Conservation (phyloP, 2,329 filamentous ascomycete genomes). For the Fusarium sp. region DNA sequence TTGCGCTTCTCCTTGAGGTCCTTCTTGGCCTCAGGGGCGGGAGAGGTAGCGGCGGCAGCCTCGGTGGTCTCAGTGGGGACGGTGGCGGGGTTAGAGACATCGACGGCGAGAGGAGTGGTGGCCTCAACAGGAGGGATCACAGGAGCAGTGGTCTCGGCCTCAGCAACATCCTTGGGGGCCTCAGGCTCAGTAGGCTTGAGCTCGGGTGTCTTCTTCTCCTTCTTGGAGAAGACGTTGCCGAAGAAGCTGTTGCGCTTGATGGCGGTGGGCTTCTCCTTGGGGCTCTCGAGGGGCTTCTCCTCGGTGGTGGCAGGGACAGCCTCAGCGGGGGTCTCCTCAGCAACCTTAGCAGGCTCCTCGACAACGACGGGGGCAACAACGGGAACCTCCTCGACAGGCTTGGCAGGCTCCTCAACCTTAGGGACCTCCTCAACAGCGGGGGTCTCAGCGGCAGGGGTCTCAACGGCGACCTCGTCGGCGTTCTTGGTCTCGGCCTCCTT, state of each 20-base stretch:
- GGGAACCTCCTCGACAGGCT: constrained; percentile 52
- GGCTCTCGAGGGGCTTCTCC: constrained; percentile 54
- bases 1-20: constrained; percentile 83
- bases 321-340: constrained; percentile 54
- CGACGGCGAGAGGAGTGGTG: constrained; percentile 65
- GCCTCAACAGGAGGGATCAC: constrained; percentile 70
- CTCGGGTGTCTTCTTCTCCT: constrained; percentile 70
- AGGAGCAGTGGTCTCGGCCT: constrained; percentile 64
- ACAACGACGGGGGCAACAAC: constrained; percentile 55
- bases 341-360: constrained; percentile 45
- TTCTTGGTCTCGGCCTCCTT: constrained; percentile 59
- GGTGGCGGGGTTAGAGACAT: constrained; percentile 61
- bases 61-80: constrained; percentile 62
- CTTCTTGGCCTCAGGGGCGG: constrained; percentile 68
- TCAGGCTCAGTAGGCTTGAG: constrained; percentile 55
- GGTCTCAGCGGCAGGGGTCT: constrained; percentile 50
- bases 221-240: constrained; percentile 61
- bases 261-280: constrained; percentile 57
- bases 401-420: constrained; percentile 67
- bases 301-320: constrained; percentile 45
- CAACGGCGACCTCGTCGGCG: constrained; percentile 47
- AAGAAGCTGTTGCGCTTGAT: constrained; percentile 69
- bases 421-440: constrained; percentile 65
- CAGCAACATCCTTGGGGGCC: constrained; percentile 57
- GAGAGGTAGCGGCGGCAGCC: constrained; percentile 51